Base-by-base conservation (phyloP, 2,329 filamentous ascomycete genomes). In the Rhynchosporium secalis region DNA sequence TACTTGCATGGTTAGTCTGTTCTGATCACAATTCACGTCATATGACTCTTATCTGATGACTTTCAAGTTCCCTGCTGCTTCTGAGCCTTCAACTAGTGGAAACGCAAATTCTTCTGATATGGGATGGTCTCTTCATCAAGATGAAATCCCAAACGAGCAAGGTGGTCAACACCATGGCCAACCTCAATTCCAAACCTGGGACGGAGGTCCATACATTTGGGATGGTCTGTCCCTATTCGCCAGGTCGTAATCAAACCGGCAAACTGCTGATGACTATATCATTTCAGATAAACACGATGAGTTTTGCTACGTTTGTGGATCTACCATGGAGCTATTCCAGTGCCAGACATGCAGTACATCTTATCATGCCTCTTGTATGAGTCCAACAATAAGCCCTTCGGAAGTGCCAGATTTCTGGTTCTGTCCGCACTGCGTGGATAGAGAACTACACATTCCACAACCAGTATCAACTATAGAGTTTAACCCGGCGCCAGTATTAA, bases 351-450 rank as follows among this genome's bases (percentile, higher is more conserved):
- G 67, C 41, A 47, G 40, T 12, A 66, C 48, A 4, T 58, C 62
- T 31, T 69, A 69, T 41, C 67, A 69, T 56, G 63, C 62, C 12
- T 38, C 55, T 8, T 69, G 67, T 57, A 69, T 69, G 66, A 64
- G 52, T n/a, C 67, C 67, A 3, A 49, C 66, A 3, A 8, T 65
- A 12, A 46, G 56, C 1, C 60, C 60, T 20, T 33, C 48, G 20
- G 62, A 65, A 6, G 63, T 68, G 20, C 67, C 67, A 2, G 38
- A 46, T 4, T 65, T 69, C 45, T 69, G 66, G 67, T 69, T 68
- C 54, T 69, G 66, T 55, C 67, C 67, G 3, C 66, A 68, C 43
- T 69, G 67, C 56, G 62, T 68, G 2, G 62, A 58, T 29, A 56
- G 59, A 49, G 60, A 66, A 38, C 29, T 60, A 33, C 64, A 69